Evolutionary conservation across 176 grass and related monocot species (phyloP), one percentile per base, ranked within the genome.

Genomic region (Oryza meridionalis): DNA sequence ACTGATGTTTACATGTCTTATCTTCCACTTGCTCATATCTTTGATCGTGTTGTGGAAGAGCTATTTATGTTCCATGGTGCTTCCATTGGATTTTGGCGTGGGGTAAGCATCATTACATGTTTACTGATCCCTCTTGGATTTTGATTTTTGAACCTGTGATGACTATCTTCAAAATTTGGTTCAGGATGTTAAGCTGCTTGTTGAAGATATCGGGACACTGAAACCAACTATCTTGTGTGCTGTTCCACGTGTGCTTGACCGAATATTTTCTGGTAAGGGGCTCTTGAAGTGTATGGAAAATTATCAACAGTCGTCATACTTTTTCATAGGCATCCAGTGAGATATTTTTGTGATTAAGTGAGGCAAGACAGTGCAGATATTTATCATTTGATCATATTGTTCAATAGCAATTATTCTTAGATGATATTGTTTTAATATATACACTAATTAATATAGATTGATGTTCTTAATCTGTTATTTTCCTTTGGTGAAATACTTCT

Each of bases 71-170:
- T 88, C 86, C 89, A 89, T 85, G 91, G 93, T 51, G 93, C 91
- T 37, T 96, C 93, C 75, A 94, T 98, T 87, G 96, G 96, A 92
- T 99, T 99, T 90, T 99, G 96, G 96, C 87, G 86, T 31, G 96
- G 96, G 89, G 96, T 99, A 92, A 84, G 85, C 67, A 85, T 53
- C 15, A 81, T 58, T 46, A 38, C 21, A 17, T 85, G 42, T 42
- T 82, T 40, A 68, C 33, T 16, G 81, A 78, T 84, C 42, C 53
- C 29, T 69, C 62, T 73, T 78, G 72, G 38, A 26, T 67, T 81
- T 77, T 79, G 26, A 69, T 50, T 70, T 32, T 74, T 85, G 35
- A 9, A 43, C 25, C 69, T 38, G 44, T 88, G 32, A 9, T 90
- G 49, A 87, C 51, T 85, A 61, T 62, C 69, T 89, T 72, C 66